A percentile compares a stretch with the other conserved stretches of the same genome.
These are phyloP conservation scores for Hypoxylon sp. DNA, from an alignment of 2,329 filamentous ascomycete genomes.

Conservation along the genomic window DNA sequence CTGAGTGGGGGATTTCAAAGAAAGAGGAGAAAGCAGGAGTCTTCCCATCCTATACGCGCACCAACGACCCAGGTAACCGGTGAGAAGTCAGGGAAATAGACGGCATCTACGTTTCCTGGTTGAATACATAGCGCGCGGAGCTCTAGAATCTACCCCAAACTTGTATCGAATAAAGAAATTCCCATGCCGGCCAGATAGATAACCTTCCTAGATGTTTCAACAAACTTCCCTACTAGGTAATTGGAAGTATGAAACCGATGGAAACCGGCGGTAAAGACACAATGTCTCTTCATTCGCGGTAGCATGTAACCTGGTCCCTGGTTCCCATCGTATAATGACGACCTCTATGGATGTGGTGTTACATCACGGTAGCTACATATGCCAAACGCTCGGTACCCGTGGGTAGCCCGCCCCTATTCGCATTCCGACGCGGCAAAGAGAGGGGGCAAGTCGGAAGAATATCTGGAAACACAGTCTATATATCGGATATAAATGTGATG, in stretches of 20 bases:
- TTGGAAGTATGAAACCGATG: conserved; percentile 9
- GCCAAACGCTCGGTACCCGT: conserved; percentile 10
- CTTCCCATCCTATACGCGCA: conserved; percentile 31
- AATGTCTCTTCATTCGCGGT: conserved; percentile 15
- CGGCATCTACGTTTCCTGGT: neutral
- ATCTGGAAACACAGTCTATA: neutral
- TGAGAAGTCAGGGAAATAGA: neutral
- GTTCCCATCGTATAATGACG: conserved; percentile 1
- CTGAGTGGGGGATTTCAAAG: conserved; percentile 16
- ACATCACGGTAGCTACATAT: conserved; percentile 24
- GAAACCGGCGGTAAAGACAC: conserved; percentile 10
- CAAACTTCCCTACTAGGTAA: conserved; percentile 19
- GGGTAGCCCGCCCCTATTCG: conserved; percentile 1
- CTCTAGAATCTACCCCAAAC: neutral
- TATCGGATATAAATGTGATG: neutral
- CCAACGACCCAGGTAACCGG: neutral
- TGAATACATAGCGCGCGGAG: neutral
- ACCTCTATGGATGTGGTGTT: conserved; percentile 18
- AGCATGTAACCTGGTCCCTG: conserved; percentile 27
- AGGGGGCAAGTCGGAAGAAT: neutral
- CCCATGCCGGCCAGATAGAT: neutral
- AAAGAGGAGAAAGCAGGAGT: conserved; percentile 3
- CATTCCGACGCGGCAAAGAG: neutral
- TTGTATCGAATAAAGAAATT: neutral
- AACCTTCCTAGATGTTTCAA: conserved; percentile 10